Base-by-base conservation (phyloP, 2,329 filamentous ascomycete species). In the Lasiodiplodia sp. region DNA sequence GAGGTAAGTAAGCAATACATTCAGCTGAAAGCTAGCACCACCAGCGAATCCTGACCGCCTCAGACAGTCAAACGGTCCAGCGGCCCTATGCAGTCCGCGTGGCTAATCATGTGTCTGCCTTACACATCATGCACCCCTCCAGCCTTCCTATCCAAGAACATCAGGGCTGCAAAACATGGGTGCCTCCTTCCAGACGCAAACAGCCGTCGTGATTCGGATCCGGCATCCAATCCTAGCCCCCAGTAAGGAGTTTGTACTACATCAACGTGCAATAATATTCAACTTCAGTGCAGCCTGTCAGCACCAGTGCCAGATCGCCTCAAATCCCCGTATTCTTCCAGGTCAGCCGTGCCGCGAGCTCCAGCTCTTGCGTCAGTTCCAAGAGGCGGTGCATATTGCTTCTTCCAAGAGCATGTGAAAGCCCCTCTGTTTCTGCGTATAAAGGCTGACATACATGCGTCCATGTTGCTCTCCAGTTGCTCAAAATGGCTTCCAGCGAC, bases 31-130 rank as follows among this genome's bases (percentile, higher is more conserved):
- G 47, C 57, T 31, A 21, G 18, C n/a, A 21, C 44, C 31, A 34
- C 31, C 31, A 34, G 31, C 31, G 10, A 16, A 14, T 21, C 18
- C 31, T 18, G 55, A 12, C 18, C 28, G 23, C 31, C 37, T 31
- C 31, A 23, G 8, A 21, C 31, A 18, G 31, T 40, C 14, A 11
- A 37, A 21, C 31, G 5, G 21, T 7, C 28, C 5, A 38, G 14
- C 8, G n/a, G 31, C 55, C 11, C 5, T 12, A 38, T 14, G 31
- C 55, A 16, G 31, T 2, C 4, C 7, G 21, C 31, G 5, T 38
- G 18, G 25, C 58, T 49, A 49, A 31, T 51, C 58, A 51, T 63
- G 58, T 63, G 58, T 21, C 40, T 47, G 58, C 40, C 58, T 63
- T 63, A 63, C 58, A 49, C 25, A 34, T 63, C 40, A 28, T 21